These are phyloP conservation scores for Penicillium coffeae DNA, from an alignment of 495 filamentous ascomycete species.

Conservation along the genomic window DNA sequence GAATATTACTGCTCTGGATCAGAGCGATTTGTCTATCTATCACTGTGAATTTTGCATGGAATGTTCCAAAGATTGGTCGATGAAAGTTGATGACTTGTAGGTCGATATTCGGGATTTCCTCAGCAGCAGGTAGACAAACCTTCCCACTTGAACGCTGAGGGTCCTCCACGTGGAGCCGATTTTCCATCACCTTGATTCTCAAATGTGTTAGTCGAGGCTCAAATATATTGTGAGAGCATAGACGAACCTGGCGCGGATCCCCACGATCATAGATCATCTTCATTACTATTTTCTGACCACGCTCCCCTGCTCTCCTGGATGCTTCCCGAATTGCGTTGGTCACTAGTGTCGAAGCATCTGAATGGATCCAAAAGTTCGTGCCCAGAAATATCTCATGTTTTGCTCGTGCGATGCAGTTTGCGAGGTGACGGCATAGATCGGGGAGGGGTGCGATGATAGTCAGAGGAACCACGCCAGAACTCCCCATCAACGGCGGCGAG, in stretches of 20 bases:
- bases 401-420: constrained; percentile 70
- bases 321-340: constrained; percentile 67
- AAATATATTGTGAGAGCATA: not conserved
- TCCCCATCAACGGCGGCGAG: constrained; percentile 68
- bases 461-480: constrained; percentile 60
- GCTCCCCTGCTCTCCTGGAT: constrained; percentile 57
- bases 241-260: constrained; percentile 51
- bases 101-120: constrained; percentile 67
- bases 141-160: constrained; percentile 52
- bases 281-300: constrained; percentile 56
- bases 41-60: constrained; percentile 74
- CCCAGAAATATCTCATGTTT: constrained; percentile 68
- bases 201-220: constrained; percentile 3
- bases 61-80: constrained; percentile 66
- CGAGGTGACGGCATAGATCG: constrained; percentile 69
- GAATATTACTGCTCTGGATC: constrained; percentile 72
- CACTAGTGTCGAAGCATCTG: constrained; percentile 61
- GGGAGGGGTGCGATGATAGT: constrained; percentile 65
- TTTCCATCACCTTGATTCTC: constrained; percentile 45
- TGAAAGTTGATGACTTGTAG: constrained; percentile 74
- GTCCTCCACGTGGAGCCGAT: constrained; percentile 55
- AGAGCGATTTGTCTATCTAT: constrained; percentile 66
- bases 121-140: constrained; percentile 54
- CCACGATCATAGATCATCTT: constrained; percentile 76
- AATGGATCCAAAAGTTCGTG: constrained; percentile 72